Evolutionary conservation across 805 yeast genomes (phyloP).

Genomic region (Ogataea chonburiensis): DNA sequence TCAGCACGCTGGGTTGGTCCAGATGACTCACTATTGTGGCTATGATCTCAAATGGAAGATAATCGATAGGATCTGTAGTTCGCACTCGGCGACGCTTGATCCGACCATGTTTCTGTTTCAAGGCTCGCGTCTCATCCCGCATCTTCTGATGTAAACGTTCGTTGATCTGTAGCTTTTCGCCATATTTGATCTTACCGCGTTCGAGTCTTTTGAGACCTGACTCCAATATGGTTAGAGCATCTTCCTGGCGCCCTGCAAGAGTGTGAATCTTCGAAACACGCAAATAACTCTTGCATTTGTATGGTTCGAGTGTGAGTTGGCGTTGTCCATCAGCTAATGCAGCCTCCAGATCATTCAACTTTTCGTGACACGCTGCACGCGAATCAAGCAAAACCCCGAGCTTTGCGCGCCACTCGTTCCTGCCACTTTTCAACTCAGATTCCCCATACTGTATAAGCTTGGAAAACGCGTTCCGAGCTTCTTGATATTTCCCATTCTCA

Average conservation of each 20-base stretch:
- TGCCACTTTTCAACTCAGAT: slow-evolving; percentile 2
- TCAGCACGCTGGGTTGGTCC: slow-evolving; percentile 17
- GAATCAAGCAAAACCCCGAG: slow-evolving; percentile 36
- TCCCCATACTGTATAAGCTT: slow-evolving; percentile 19
- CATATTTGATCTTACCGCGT: slow-evolving; percentile 30
- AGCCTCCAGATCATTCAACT: slow-evolving; percentile 31
- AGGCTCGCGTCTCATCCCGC: slow-evolving; percentile 14
- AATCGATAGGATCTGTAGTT: slow-evolving; percentile 22
- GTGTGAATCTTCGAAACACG: slow-evolving; percentile 40
- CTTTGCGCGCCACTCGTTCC: slow-evolving; percentile 10
- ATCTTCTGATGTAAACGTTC: slow-evolving; percentile 33
- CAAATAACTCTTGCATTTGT: slow-evolving; percentile 50
- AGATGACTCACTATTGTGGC: slow-evolving; percentile 13
- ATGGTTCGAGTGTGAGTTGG: slow-evolving; percentile 40
- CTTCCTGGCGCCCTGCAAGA: slow-evolving; percentile 27
- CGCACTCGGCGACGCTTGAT: slow-evolving; percentile 8
- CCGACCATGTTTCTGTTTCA: slow-evolving; percentile 3
- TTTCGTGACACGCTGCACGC: slow-evolving; percentile 50
- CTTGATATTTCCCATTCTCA: slow-evolving; percentile 19
- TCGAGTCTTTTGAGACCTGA: slow-evolving; percentile 40
- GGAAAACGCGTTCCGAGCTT: slow-evolving; percentile 24
- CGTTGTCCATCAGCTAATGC: slow-evolving; percentile 41
- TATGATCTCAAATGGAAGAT: slow-evolving; percentile 30
- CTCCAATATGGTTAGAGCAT: slow-evolving; percentile 39
- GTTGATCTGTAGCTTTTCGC: slow-evolving; percentile 31